Evolutionary conservation across 768 basidiomycete species (phyloP).

Genomic region (Amanita phalloides): DNA sequence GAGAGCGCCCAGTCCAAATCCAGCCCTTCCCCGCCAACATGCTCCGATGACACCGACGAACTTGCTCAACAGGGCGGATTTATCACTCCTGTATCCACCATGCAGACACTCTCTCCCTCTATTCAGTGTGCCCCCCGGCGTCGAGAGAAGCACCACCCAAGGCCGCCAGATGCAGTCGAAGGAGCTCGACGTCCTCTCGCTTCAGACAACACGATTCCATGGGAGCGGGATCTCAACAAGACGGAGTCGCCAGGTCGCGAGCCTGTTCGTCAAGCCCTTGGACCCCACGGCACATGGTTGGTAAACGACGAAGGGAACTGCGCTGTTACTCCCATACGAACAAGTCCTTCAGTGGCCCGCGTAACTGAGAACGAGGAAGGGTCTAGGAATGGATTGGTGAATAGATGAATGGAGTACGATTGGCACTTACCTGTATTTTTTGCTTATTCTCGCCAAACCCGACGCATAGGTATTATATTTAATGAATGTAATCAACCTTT

Average conservation of each 20-base stretch:
- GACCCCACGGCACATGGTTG: conserved; percentile 2
- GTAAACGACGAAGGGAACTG: background rate
- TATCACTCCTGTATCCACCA: background rate
- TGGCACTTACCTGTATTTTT: background rate
- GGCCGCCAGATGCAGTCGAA: background rate
- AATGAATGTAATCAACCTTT: background rate
- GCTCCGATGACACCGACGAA: background rate
- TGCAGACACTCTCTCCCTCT: background rate
- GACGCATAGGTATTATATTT: background rate
- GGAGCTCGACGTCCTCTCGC: background rate
- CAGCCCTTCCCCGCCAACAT: background rate
- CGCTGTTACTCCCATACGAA: background rate
- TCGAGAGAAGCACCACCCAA: background rate
- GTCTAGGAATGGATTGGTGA: background rate
- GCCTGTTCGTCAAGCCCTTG: background rate
- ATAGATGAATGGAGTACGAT: too few species aligned
- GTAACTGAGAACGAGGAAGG: background rate
- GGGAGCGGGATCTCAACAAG: background rate
- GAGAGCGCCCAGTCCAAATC: background rate
- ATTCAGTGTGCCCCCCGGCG: background rate
- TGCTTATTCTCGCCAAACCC: background rate
- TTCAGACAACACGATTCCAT: conserved; percentile 1
- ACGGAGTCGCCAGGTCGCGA: background rate
- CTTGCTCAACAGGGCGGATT: background rate
- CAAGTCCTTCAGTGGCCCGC: background rate